Evolutionary conservation across 164 flowering plant species (phyloP).

Genomic region (Chimonanthus praecox): DNA sequence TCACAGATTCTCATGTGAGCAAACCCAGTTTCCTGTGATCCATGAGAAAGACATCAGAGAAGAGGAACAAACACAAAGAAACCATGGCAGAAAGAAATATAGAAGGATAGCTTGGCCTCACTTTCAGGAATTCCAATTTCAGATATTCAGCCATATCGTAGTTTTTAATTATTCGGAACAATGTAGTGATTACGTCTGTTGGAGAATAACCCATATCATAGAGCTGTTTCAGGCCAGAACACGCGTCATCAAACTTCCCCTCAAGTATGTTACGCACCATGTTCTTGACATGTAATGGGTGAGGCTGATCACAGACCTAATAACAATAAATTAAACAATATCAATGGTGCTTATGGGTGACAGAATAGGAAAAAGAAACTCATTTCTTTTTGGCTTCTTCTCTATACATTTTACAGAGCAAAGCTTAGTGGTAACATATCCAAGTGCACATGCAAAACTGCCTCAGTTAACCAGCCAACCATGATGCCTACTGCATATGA

Average conservation of each 20-base stretch:
- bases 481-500: background rate
- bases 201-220: conserved; percentile 98
- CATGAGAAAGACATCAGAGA: conserved; percentile 1
- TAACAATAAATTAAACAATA: conserved; percentile 3
- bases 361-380: background rate
- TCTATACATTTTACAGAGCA: background rate
- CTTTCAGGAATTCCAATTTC: conserved; percentile 97
- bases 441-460: background rate
- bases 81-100: background rate
- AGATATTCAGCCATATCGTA: conserved; percentile 95
- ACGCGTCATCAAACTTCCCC: conserved; percentile 89
- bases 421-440: background rate
- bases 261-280: conserved; percentile 80
- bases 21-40: conserved; percentile 89
- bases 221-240: conserved; percentile 57
- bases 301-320: conserved; percentile 99
- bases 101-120: conserved; percentile 7
- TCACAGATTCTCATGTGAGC: conserved; percentile 99
- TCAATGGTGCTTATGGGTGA: background rate
- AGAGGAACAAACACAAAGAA: background rate
- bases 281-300: conserved; percentile 93
- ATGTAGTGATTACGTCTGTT: conserved; percentile 93
- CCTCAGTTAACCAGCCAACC: background rate
- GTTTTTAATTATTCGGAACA: conserved; percentile 89
- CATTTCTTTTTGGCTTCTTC: background rate